Evolutionary conservation across 2,329 filamentous ascomycete genomes (phyloP), one percentile per base, ranked within the genome.

Genomic region (Podosphaera fusca): DNA sequence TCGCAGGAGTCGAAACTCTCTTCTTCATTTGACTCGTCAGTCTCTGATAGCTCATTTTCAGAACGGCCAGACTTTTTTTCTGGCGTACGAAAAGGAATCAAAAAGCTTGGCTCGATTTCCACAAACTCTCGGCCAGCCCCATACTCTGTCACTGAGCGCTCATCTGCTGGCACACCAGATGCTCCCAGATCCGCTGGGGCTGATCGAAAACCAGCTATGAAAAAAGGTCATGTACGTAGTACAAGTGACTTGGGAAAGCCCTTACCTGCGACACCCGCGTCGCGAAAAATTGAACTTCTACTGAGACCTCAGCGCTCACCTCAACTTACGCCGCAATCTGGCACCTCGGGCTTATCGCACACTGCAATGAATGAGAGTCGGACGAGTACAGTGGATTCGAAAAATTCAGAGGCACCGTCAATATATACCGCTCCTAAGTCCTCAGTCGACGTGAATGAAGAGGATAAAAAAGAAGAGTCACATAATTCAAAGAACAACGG

Each of bases 401-500:
- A 62, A 12, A 65, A 58, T n/a, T 63, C 65, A 6, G 59, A 55
- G 8, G 30, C 58, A 36, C 55, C 59, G 9, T 61, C 60, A 40
- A 62, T 61, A 56, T 63, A 63, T 55, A 59, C 57, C 57, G 63
- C 60, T 14, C 64, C 60, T 51, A 63, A 64, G 35, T 62, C 45
- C 36, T 61, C 49, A 38, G 63, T 35, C 50, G 70, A 72, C 60
- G 72, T 71, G 38, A 74, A 77, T 49, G 70, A 68, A 10, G 69
- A 69, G 6, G 74, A 72, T 10, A 63, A 72, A 34, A 71, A 65
- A 46, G 75, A 79, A 56, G 74, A 71, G 55, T 10, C 9, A 4
- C 65, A 73, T 59, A 75, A 73, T 12, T 73, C 75, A 9, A 72
- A 73, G 63, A 78, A 72, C 61, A 75, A 74, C 60, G 78, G 76